Percentiles rank a stretch among this genome's conserved stretches.
These are phyloP conservation scores for Fusarium piperis DNA, from an alignment of 2,329 filamentous ascomycete species.

Conservation along the genomic window DNA sequence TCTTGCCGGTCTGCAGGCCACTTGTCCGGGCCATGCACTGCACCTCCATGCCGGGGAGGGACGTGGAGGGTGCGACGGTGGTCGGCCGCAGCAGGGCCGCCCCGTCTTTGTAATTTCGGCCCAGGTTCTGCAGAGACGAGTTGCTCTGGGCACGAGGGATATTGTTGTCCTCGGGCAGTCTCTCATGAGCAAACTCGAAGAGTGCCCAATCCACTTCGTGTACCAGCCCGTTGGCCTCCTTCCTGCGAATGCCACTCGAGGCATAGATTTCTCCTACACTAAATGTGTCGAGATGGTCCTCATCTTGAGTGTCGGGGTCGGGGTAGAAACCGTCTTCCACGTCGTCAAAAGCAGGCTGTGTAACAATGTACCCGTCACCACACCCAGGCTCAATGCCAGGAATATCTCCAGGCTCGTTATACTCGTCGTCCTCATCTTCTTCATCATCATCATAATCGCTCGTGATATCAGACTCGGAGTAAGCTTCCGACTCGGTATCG, in stretches of 20 bases:
- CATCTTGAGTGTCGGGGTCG: conserved; percentile 72
- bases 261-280: conserved; percentile 86
- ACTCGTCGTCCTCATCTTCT: conserved; percentile 65
- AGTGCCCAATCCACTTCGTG: conserved; percentile 98
- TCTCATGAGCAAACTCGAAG: conserved; percentile 78
- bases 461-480: conserved; percentile 62
- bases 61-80: conserved; percentile 66
- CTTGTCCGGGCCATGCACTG: conserved; percentile 91
- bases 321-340: conserved; percentile 86
- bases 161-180: conserved; percentile 76
- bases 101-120: conserved; percentile 32
- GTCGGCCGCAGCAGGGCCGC: conserved; percentile 60
- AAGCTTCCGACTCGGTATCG: conserved; percentile 66
- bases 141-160: conserved; percentile 58
- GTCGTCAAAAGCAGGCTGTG: conserved; percentile 91
- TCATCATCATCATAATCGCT: conserved; percentile 64
- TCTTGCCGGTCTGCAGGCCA: conserved; percentile 81
- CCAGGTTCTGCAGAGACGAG: conserved; percentile 17
- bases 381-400: conserved; percentile 79
- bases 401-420: conserved; percentile 76
- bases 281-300: conserved; percentile 85
- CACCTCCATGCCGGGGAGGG: conserved; percentile 79
- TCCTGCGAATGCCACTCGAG: conserved; percentile 86
- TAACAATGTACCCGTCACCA: conserved; percentile 82
- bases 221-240: conserved; percentile 74